These are phyloP conservation scores for Urtica urens DNA, from an alignment of 306 rosid genomes.

Conservation along the genomic window DNA sequence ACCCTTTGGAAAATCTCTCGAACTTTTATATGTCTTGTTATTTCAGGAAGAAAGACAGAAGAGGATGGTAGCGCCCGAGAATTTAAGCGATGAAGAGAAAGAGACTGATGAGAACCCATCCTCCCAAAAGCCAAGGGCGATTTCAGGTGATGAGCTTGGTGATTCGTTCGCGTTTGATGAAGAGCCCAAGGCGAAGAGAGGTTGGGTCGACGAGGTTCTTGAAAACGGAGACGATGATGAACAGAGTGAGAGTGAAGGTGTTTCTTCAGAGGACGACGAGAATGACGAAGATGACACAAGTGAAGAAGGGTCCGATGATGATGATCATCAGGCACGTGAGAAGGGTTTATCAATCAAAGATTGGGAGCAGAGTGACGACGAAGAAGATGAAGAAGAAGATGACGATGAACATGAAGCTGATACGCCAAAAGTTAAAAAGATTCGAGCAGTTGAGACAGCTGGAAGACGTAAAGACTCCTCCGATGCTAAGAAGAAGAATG, in stretches of 20 bases:
- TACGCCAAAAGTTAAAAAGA: slow-evolving; percentile 16
- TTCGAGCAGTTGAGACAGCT: slow-evolving; percentile 20
- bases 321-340: slow-evolving; percentile 20
- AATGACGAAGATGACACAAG: slow-evolving; percentile 29
- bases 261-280: slow-evolving; percentile 47
- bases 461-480: slow-evolving; percentile 26
- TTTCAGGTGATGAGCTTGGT: slow-evolving; percentile 92
- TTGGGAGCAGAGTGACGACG: slow-evolving; percentile 98
- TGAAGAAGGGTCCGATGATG: slow-evolving; percentile 46
- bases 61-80: slow-evolving; percentile 63
- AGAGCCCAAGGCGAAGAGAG: slow-evolving; percentile 42
- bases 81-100: slow-evolving; percentile 61
- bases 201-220: slow-evolving; percentile 77
- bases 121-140: slow-evolving; percentile 34
- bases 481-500: slow-evolving; percentile 31
- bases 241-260: slow-evolving; percentile 51
- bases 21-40: slow-evolving; percentile 4
- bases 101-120: slow-evolving; percentile 42
- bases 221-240: slow-evolving; percentile 41
- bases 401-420: slow-evolving; percentile 21
- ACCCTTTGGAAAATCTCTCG: no score
- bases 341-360: slow-evolving; percentile 46
- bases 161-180: slow-evolving; percentile 68
- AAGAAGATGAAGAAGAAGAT: slow-evolving; percentile 34
- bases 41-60: slow-evolving; percentile 79